Evolutionary conservation across 73 alveolate genomes (phyloP).

Genomic region (Tetrahymena thermophila): DNA sequence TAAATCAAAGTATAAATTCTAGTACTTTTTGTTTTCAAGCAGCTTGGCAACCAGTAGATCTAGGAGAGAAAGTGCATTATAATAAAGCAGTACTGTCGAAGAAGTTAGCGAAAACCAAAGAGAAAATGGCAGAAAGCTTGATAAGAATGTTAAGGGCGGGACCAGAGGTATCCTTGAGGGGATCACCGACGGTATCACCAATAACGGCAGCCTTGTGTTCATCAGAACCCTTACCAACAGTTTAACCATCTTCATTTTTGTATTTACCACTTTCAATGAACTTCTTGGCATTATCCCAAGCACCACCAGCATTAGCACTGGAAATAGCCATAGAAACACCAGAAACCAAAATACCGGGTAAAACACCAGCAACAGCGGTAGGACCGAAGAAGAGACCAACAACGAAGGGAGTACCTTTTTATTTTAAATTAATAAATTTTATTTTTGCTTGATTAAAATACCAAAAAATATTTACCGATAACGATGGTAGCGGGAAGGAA

Average conservation of each 20-base stretch:
- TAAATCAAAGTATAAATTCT: background rate
- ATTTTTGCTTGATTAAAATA: background rate
- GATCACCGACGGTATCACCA: slow-evolving; percentile 94
- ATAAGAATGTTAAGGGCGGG: slow-evolving; percentile 82
- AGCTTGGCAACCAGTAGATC: slow-evolving; percentile 27
- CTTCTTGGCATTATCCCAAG: slow-evolving; percentile 91
- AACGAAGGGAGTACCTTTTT: slow-evolving; percentile 59
- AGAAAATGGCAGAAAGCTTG: slow-evolving; percentile 75
- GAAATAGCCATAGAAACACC: slow-evolving; percentile 86
- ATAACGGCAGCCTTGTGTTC: slow-evolving; percentile 88
- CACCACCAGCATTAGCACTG: slow-evolving; percentile 84
- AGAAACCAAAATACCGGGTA: slow-evolving; percentile 76
- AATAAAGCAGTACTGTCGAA: slow-evolving; percentile 47
- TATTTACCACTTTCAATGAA: slow-evolving; percentile 42
- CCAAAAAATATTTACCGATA: slow-evolving; percentile 10
- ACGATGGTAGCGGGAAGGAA: slow-evolving; percentile 78
- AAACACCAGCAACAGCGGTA: slow-evolving; percentile 71
- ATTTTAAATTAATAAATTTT: background rate
- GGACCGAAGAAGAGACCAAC: slow-evolving; percentile 83
- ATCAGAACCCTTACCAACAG: slow-evolving; percentile 67
- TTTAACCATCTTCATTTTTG: slow-evolving; percentile 34
- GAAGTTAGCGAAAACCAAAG: slow-evolving; percentile 74
- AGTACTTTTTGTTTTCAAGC: slow-evolving; percentile 12
- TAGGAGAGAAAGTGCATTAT: slow-evolving; percentile 10
- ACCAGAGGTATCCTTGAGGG: slow-evolving; percentile 83